Conservation (phyloP, 441 rosid species). For the Populus hybrid region DNA sequence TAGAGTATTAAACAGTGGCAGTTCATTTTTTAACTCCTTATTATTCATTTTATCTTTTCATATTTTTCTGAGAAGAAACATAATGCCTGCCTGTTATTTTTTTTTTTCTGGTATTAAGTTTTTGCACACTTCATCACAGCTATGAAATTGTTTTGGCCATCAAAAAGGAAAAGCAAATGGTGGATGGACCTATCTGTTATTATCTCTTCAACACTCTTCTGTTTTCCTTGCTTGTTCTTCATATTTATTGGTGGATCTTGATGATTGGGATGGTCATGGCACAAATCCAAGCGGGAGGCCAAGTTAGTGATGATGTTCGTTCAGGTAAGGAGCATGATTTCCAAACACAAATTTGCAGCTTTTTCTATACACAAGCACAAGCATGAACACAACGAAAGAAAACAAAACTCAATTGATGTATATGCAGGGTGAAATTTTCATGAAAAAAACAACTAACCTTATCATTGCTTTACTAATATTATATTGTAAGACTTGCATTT, state of each 20-base stretch:
- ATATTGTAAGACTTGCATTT: no score
- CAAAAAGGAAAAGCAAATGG: constrained; percentile 50
- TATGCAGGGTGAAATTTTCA: neutral
- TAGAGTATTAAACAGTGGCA: neutral
- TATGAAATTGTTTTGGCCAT: constrained; percentile 64
- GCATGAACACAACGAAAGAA: neutral
- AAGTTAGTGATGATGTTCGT: constrained; percentile 86
- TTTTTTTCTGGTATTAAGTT: neutral
- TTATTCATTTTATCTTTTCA: neutral
- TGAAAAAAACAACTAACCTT: neutral
- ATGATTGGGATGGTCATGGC: constrained; percentile 74
- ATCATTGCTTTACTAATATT: no score
- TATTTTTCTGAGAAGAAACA: neutral
- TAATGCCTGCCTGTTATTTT: neutral
- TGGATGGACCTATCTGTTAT: constrained; percentile 68
- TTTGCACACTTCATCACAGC: constrained; percentile 36
- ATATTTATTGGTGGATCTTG: constrained; percentile 90
- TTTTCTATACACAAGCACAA: neutral
- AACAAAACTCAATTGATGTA: neutral
- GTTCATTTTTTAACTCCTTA: neutral
- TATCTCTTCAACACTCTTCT: constrained; percentile 83
- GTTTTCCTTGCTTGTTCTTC: constrained; percentile 68
- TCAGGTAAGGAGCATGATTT: constrained; percentile 53
- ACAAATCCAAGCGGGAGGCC: constrained; percentile 77
- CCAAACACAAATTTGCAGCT: neutral